Base-by-base conservation (phyloP, 2,329 filamentous ascomycete species). In the Chlorencoelia australis region DNA sequence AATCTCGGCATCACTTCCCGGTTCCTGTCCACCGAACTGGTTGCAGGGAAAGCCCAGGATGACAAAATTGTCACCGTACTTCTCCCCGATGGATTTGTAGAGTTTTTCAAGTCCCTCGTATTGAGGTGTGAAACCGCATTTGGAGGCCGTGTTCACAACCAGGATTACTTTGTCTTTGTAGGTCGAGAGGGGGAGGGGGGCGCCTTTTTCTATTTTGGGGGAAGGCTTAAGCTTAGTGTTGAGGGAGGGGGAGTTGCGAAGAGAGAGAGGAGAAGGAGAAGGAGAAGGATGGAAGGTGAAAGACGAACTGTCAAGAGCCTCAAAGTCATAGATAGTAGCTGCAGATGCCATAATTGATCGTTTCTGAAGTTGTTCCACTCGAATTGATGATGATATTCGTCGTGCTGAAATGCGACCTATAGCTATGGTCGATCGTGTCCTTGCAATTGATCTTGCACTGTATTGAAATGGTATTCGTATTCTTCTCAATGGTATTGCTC, bases 11-110 rank as follows among this genome's bases (percentile, higher is more conserved):
- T 86, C 72, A 60, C 67, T 70, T 54, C 49, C 51, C 19, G 89
- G 89, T 58, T 96, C 91, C 65, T 98, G 91, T 49, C 65, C 64
- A 55, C 79, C 84, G 64, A 98, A 98, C 65, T 98, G 91, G 72
- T 96, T 98, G 79, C 89, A 96, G 40, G 91, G 91, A 67, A 98
- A 96, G 53, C 88, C 91, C 57, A 98, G 72, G 65, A 98, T 77
- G 55, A 77, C 70, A 59, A 98, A 91, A 55, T 87, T 72, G 47
- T 49, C 58, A 73, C 40, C 43, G 13, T 93, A 67, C 55, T 75
- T 69, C 48, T 68, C 68, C 51, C 75, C 76, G 57, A 95, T 54
- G 40, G 68, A 64, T 61, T 94, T 83, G 75, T 94, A 94, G 46
- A 98, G 75, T 56, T 75, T 80, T 68, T 98, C 88, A 34, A 98